These are phyloP conservation scores for Penicillium sp. DNA, from an alignment of 2,329 filamentous ascomycete species.

Conservation along the genomic window DNA sequence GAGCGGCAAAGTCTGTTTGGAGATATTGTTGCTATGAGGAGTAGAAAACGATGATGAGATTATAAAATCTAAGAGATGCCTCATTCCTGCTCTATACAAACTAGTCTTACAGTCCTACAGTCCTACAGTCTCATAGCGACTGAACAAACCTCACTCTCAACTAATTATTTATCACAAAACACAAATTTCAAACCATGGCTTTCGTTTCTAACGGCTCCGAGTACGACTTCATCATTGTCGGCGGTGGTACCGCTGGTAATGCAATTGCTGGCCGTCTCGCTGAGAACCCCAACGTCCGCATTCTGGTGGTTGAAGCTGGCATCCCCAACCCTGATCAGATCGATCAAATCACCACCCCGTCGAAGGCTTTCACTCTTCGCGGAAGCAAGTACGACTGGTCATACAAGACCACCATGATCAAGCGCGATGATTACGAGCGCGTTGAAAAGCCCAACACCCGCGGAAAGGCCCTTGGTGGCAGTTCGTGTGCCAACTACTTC, in stretches of 20 bases:
- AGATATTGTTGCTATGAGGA: neutral
- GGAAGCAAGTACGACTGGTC: constrained; percentile 58
- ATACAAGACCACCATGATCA: constrained; percentile 61
- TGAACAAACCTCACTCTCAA: neutral
- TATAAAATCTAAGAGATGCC: neutral
- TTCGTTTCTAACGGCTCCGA: constrained; percentile 8
- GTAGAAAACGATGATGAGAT: neutral
- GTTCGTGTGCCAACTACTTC: constrained; percentile 59
- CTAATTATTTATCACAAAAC: neutral
- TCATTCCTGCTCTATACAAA: neutral
- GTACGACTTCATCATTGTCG: constrained; percentile 29
- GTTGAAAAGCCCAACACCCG: constrained; percentile 63
- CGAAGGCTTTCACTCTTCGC: constrained; percentile 54
- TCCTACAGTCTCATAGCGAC: neutral
- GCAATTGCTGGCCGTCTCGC: constrained; percentile 51
- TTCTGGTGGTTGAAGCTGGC: constrained; percentile 32
- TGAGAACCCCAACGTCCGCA: constrained; percentile 45
- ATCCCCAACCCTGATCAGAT: constrained; percentile 47
- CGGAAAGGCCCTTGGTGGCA: constrained; percentile 60
- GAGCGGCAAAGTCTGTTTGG: neutral
- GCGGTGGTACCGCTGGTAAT: constrained; percentile 49
- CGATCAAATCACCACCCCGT: constrained; percentile 56
- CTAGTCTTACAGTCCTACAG: neutral
- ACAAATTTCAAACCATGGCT: neutral
- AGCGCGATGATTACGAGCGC: constrained; percentile 57